These are phyloP conservation scores for Tritrichomonas musculus DNA, from an alignment of 208 protist genomes.

Conservation along the genomic window DNA sequence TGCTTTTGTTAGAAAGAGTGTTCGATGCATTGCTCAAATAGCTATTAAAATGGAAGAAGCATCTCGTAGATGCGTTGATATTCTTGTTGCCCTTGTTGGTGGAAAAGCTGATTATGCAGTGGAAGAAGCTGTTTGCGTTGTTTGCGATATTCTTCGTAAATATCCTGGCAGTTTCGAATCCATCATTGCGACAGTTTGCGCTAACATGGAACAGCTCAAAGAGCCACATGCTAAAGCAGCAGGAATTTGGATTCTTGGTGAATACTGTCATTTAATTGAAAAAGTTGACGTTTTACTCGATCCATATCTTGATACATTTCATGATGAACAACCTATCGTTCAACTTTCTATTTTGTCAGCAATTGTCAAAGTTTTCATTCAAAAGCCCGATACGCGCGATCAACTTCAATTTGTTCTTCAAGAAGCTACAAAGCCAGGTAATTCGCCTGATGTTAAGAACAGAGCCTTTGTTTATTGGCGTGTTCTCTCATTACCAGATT, in stretches of 20 bases:
- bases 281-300: conserved; percentile 83
- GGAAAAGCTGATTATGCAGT: conserved; percentile 76
- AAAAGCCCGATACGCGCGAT: background rate
- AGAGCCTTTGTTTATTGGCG: conserved; percentile 10
- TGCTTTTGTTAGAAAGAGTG: conserved; percentile 87
- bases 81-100: conserved; percentile 77
- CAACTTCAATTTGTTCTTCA: background rate
- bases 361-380: background rate
- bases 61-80: conserved; percentile 73
- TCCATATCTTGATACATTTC: conserved; percentile 33
- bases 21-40: conserved; percentile 80
- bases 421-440: background rate
- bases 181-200: conserved; percentile 64
- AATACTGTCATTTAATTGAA: conserved; percentile 87
- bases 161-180: conserved; percentile 68
- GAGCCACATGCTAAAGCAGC: conserved; percentile 32
- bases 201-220: conserved; percentile 66
- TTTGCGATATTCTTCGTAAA: conserved; percentile 83
- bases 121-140: conserved; percentile 85
- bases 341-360: background rate
- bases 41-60: conserved; percentile 88
- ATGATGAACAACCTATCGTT: conserved; percentile 29
- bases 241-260: conserved; percentile 35
- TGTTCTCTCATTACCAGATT: conserved; percentile 61
- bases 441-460: background rate